phyloP scores from a whole-genome alignment of 2,329 filamentous ascomycete species.

The Huntiella omanensis region DNA sequence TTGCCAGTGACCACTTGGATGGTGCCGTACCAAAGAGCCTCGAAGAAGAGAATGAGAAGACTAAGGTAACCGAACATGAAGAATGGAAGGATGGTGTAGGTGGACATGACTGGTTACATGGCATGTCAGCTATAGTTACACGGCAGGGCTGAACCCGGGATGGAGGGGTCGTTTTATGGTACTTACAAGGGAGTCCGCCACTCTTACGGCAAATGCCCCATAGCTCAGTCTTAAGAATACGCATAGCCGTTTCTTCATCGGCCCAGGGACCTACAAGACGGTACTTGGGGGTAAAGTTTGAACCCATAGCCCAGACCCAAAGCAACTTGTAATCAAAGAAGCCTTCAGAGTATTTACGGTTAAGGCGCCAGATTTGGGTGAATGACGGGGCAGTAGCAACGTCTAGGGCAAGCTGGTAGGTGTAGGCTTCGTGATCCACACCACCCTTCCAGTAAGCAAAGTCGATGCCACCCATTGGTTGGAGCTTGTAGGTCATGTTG shows the following conservation, averaged over 20 bases:
- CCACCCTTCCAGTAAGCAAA: conserved; percentile 20
- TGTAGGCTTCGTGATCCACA: conserved; percentile 31
- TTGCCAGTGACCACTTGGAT: not conserved
- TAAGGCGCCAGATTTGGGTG: conserved; percentile 16
- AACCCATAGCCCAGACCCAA: conserved; percentile 28
- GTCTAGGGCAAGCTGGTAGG: conserved; percentile 29
- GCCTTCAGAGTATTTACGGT: conserved; percentile 13
- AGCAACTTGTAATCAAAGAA: conserved; percentile 13
- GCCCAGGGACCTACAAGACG: conserved; percentile 26
- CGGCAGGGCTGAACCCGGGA: too few species aligned
- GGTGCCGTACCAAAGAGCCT: not conserved
- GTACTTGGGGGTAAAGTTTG: conserved; percentile 32
- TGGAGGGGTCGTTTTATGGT: not conserved
- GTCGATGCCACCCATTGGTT: conserved; percentile 18
- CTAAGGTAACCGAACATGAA: conserved; percentile 20
- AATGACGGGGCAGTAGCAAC: conserved; percentile 25
- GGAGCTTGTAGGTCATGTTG: conserved; percentile 24
- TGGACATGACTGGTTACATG: not conserved
- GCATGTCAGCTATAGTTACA: too few species aligned
- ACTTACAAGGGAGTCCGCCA: conserved; percentile 22
- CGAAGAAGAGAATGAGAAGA: conserved; percentile 18
- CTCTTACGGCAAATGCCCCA: conserved; percentile 21
- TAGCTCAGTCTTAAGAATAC: conserved; percentile 25
- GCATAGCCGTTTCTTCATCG: conserved; percentile 18
- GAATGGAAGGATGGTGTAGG: conserved; percentile 21